These are phyloP conservation scores for Ustilago crameri DNA, from an alignment of 1,284 basidiomycete species.

Conservation along the genomic window DNA sequence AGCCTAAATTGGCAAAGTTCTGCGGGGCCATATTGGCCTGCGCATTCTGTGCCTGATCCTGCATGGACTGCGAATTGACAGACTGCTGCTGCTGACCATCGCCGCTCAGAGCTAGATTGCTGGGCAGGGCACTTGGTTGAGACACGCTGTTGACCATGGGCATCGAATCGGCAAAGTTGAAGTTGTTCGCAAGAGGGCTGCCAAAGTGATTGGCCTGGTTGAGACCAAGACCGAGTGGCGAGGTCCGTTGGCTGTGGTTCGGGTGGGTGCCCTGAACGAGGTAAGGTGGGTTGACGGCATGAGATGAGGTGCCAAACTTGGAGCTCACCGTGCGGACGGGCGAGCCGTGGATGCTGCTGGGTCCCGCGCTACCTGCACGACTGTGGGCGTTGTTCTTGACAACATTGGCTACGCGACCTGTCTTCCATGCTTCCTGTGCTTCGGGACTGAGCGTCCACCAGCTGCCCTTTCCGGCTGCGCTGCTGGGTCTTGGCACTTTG, in stretches of 20 bases:
- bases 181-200: slow-evolving; percentile 46
- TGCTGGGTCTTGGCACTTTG: slow-evolving; percentile 63
- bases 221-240: slow-evolving; percentile 44
- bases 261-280: slow-evolving; percentile 43
- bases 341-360: slow-evolving; percentile 54
- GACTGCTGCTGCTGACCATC: slow-evolving; percentile 26
- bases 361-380: slow-evolving; percentile 47
- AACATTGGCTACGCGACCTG: slow-evolving; percentile 58
- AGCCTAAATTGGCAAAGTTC: slow-evolving; percentile 42
- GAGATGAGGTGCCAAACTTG: slow-evolving; percentile 44
- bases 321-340: slow-evolving; percentile 49
- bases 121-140: slow-evolving; percentile 27
- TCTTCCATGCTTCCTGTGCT: slow-evolving; percentile 62
- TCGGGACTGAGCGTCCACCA: slow-evolving; percentile 67
- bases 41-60: slow-evolving; percentile 45
- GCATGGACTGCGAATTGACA: slow-evolving; percentile 28
- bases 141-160: slow-evolving; percentile 12
- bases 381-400: slow-evolving; percentile 58
- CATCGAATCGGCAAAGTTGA: slow-evolving; percentile 39
- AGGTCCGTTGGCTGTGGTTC: slow-evolving; percentile 51
- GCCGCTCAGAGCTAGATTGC: slow-evolving; percentile 27
- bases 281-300: slow-evolving; percentile 46
- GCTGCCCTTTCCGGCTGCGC: slow-evolving; percentile 62
- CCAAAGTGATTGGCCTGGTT: slow-evolving; percentile 25
- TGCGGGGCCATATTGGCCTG: slow-evolving; percentile 38